Evolutionary conservation across 1,284 basidiomycete genomes (phyloP), one percentile per base, ranked within the genome.

Genomic region (Salmacisia buchloeana): DNA sequence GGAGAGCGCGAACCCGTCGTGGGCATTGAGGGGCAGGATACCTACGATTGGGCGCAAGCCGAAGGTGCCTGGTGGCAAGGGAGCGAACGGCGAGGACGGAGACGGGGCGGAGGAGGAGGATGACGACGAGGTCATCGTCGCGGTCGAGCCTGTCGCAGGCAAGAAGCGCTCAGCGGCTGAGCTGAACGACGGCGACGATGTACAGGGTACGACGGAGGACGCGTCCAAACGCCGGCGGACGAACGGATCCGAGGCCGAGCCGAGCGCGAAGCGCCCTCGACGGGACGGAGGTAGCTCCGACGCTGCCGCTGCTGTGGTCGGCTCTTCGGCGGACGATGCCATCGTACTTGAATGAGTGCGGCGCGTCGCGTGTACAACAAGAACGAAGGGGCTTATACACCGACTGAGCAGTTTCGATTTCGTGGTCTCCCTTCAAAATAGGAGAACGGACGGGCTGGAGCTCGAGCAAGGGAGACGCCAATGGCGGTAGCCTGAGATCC

Each of bases 321-420:
- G 34, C 23, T 56, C 25, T 25, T 10, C 62, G 15, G 62, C 60
- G 27, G 52, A 60, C 10, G 46, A 54, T 13, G 60, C 61, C 27
- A 64, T 67, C 41, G 63, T 60, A 10, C 61, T 67, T 10, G 66
- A 64, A n/a, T n/a, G n/a, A n/a, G n/a, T n/a, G n/a, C n/a, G n/a
- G n/a, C n/a, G n/a, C n/a, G n/a, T n/a, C n/a, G n/a, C n/a, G n/a
- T n/a, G n/a, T n/a, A n/a, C n/a, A n/a, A n/a, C n/a, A n/a, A n/a
- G n/a, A n/a, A n/a, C n/a, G n/a, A n/a, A n/a, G n/a, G n/a, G n/a
- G n/a, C n/a, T n/a, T n/a, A n/a, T n/a, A n/a, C n/a, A n/a, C n/a
- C n/a, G n/a, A n/a, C n/a, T n/a, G n/a, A n/a, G n/a, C n/a, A n/a
- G n/a, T n/a, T n/a, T n/a, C n/a, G n/a, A n/a, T n/a, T n/a, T n/a